Conservation (phyloP, 768 basidiomycete genomes). For the Neoboletus magnificus region DNA sequence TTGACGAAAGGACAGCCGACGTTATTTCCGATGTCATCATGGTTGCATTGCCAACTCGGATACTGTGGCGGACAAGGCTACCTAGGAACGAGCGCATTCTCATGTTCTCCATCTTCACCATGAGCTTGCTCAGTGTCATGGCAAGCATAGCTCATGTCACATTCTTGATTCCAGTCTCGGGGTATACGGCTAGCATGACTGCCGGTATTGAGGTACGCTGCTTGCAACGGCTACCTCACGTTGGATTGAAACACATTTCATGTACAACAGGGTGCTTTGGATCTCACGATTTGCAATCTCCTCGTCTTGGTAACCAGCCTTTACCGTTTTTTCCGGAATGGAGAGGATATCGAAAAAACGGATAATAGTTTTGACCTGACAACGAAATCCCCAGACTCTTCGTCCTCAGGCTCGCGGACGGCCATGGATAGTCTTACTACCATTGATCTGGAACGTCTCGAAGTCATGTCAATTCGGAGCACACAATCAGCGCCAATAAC, state of each 20-base stretch:
- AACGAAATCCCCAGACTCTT: background rate
- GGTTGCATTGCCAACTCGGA: constrained; percentile 6
- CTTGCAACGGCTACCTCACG: background rate
- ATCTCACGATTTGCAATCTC: constrained; percentile 15
- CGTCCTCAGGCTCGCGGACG: background rate
- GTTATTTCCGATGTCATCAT: constrained; percentile 9
- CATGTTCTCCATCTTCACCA: constrained; percentile 10
- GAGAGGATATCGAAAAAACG: background rate
- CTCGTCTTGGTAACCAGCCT: constrained; percentile 15
- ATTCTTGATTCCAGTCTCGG: constrained; percentile 10
- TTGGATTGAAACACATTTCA: background rate
- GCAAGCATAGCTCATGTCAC: constrained; percentile 11
- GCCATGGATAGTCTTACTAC: constrained; percentile 6
- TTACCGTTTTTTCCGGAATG: constrained; percentile 5
- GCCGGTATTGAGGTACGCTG: constrained; percentile 13
- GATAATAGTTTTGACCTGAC: background rate
- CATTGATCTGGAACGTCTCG: constrained; percentile 6
- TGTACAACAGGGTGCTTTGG: constrained; percentile 10
- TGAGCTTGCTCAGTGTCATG: constrained; percentile 6
- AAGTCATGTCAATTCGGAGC: background rate
- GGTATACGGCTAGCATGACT: constrained; percentile 9
- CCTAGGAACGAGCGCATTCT: constrained; percentile 9
- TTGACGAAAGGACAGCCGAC: constrained; percentile 7
- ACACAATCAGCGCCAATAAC: constrained; percentile 2
- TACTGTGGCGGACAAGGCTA: constrained; percentile 6